phyloP scores from a whole-genome alignment of 805 yeast genomes.

The Sugiyamaella chiloensis region DNA sequence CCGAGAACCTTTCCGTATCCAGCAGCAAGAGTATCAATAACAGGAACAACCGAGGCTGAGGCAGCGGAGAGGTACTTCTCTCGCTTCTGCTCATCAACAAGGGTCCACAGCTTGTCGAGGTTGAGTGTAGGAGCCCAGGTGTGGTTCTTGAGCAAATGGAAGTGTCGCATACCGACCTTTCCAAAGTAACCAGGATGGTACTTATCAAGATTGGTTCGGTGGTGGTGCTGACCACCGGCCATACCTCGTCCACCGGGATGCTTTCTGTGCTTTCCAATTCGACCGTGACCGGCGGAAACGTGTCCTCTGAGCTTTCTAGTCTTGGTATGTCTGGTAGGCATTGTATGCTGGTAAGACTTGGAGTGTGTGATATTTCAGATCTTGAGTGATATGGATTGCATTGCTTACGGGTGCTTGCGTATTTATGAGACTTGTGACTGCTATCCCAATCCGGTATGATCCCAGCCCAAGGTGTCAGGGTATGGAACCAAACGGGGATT shows the following conservation, averaged over 20 bases:
- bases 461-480: too few species aligned
- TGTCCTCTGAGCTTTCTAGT: slow-evolving; percentile 99
- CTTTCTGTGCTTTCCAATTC: slow-evolving; percentile 99
- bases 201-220: slow-evolving; percentile 99
- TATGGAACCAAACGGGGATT: too few species aligned
- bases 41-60: slow-evolving; percentile 91
- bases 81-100: slow-evolving; percentile 89
- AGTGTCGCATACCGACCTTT: slow-evolving; percentile 99
- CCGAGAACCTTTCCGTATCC: slow-evolving; percentile 99
- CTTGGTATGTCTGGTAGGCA: slow-evolving; percentile 99
- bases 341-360: too few species aligned
- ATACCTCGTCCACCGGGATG: slow-evolving; percentile 99
- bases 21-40: slow-evolving; percentile 97
- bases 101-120: slow-evolving; percentile 98
- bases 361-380: slow-evolving; percentile 1
- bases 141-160: slow-evolving; percentile 92
- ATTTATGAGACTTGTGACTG: too few species aligned
- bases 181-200: slow-evolving; percentile 99
- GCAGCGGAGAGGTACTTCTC: slow-evolving; percentile 87
- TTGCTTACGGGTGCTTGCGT: neutral
- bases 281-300: slow-evolving; percentile 99
- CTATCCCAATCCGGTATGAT: too few species aligned
- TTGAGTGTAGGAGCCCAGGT: slow-evolving; percentile 98
- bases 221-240: slow-evolving; percentile 99
- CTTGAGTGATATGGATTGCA: neutral